Evolutionary conservation across 179 eudicot species (phyloP).

Genomic region (Nepenthes alata): DNA sequence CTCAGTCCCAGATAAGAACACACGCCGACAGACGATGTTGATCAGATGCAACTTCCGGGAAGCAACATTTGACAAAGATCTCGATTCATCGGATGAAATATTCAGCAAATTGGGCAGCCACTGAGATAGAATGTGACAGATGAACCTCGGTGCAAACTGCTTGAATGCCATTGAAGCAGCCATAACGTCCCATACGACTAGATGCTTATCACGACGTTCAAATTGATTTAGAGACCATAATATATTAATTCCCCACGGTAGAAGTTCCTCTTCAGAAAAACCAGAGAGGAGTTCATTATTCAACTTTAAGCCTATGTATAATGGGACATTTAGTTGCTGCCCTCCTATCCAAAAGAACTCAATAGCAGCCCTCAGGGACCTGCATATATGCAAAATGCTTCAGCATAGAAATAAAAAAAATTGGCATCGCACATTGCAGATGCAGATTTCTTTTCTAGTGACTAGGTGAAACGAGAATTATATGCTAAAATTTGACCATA

Average conservation of each 20-base stretch:
- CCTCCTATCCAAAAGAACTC: constrained; percentile 98
- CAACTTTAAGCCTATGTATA: constrained; percentile 15
- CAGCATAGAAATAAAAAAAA: not conserved
- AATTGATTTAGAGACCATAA: constrained; percentile 56
- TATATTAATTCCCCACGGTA: constrained; percentile 48
- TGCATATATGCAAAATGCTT: constrained; percentile 12
- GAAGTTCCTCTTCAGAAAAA: constrained; percentile 43
- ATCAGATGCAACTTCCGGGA: constrained; percentile 64
- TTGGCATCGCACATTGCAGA: no score
- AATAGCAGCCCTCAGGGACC: constrained; percentile 67
- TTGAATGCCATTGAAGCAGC: constrained; percentile 63
- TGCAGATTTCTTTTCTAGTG: no score
- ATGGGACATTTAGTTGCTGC: constrained; percentile 30
- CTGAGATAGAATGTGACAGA: constrained; percentile 30
- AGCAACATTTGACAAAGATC: constrained; percentile 29
- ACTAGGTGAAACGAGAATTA: no score
- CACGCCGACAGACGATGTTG: constrained; percentile 54
- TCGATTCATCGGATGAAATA: constrained; percentile 20
- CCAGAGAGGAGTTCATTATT: constrained; percentile 29
- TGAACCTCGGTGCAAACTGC: constrained; percentile 32
- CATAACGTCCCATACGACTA: constrained; percentile 72
- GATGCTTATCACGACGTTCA: constrained; percentile 34
- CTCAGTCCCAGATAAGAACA: constrained; percentile 25
- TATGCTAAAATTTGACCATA: not conserved
- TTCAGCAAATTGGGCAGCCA: constrained; percentile 37